These are phyloP conservation scores for Cyclotella atomus DNA, from an alignment of 108 stramenopile species.

Conservation along the genomic window DNA sequence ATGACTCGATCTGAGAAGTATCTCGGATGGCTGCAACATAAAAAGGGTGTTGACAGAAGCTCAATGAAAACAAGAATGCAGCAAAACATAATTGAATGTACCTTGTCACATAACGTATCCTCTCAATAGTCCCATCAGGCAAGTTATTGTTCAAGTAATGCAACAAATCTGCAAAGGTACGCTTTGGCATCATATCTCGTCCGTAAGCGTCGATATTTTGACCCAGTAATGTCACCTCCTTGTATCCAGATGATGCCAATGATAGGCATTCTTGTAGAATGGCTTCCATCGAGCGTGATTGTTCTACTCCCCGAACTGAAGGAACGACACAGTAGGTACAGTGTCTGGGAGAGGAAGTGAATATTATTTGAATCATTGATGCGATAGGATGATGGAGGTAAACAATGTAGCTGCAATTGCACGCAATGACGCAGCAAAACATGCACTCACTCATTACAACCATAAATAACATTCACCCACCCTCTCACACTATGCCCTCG, in stretches of 20 bases:
- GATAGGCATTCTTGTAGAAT: constrained; percentile 91
- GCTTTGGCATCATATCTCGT: constrained; percentile 94
- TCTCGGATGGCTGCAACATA: constrained; percentile 89
- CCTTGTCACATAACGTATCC: constrained; percentile 73
- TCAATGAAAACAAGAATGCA: too few relatives aligned
- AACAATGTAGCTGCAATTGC: constrained; percentile 44
- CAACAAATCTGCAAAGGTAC: constrained; percentile 92
- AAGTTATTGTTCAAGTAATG: constrained; percentile 70
- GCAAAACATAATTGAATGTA: constrained; percentile 92
- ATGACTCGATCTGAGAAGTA: constrained; percentile 95
- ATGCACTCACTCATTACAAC: constrained; percentile 99
- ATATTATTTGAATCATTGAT: too few relatives aligned
- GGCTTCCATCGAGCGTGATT: constrained; percentile 87
- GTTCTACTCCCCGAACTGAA: constrained; percentile 95
- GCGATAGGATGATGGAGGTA: too few relatives aligned
- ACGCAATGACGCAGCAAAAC: too few relatives aligned
- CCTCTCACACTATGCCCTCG: constrained; percentile 79
- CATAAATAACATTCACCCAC: constrained; percentile 97
- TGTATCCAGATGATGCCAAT: constrained; percentile 83
- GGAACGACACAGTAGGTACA: constrained; percentile 99
- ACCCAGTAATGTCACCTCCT: constrained; percentile 94
- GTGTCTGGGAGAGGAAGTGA: too few relatives aligned
- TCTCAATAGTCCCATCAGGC: constrained; percentile 44
- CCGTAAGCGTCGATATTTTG: constrained; percentile 98
- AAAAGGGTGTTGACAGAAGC: too few relatives aligned